phyloP scores from a whole-genome alignment of 208 protist species.

The Trypanosoma lewisi region DNA sequence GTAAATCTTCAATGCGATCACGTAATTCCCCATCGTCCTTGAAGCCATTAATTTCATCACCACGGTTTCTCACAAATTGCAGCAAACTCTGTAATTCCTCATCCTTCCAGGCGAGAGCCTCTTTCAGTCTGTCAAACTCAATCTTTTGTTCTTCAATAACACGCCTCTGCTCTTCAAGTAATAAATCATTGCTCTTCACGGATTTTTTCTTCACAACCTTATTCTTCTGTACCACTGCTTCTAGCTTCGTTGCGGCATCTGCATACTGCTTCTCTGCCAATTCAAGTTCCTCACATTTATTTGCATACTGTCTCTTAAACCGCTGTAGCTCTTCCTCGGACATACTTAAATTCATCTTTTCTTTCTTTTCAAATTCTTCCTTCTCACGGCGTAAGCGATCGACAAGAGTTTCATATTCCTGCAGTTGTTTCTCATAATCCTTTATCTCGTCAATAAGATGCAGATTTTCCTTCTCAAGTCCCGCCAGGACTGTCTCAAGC shows the following conservation, averaged over 20 bases:
- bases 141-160: conserved; percentile 41
- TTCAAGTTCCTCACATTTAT: conserved; percentile 38
- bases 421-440: conserved; percentile 36
- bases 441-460: conserved; percentile 44
- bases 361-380: conserved; percentile 41
- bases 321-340: conserved; percentile 41
- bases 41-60: conserved; percentile 31
- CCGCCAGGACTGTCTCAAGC: conserved; percentile 43
- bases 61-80: conserved; percentile 37
- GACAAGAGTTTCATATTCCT: conserved; percentile 46
- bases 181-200: conserved; percentile 42
- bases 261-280: conserved; percentile 36
- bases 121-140: conserved; percentile 33
- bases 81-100: conserved; percentile 50
- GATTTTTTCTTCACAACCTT: conserved; percentile 41
- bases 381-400: conserved; percentile 46
- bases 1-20: conserved; percentile 55
- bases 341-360: conserved; percentile 16
- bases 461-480: conserved; percentile 64
- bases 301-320: conserved; percentile 32
- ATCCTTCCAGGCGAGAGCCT: conserved; percentile 36
- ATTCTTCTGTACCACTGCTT: conserved; percentile 29
- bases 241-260: conserved; percentile 31
- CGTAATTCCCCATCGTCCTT: conserved; percentile 26
- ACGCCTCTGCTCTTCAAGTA: conserved; percentile 47